Evolutionary conservation across 306 rosid genomes (phyloP).

Genomic region (barrel medic (Medicago truncatula)): MtrunA17r5.0-ANR NC_053047.1:32608001-32608500

Average conservation of each 20-base stretch:
- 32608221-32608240: slow-evolving; percentile 46
- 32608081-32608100: slow-evolving; percentile 74
- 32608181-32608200: slow-evolving; percentile 68
- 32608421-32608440: slow-evolving; percentile 82
- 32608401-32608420: slow-evolving; percentile 71
- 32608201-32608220: slow-evolving; percentile 54
- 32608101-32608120: slow-evolving; percentile 89
- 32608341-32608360: background rate
- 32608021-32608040: slow-evolving; percentile 63
- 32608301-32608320: too few relatives aligned
- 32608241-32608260: too few relatives aligned
- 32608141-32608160: slow-evolving; percentile 54
- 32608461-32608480: slow-evolving; percentile 73
- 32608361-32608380: slow-evolving; percentile 49
- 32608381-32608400: slow-evolving; percentile 44
- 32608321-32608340: background rate
- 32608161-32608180: slow-evolving; percentile 79
- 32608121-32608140: slow-evolving; percentile 52
- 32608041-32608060: slow-evolving; percentile 56
- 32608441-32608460: slow-evolving; percentile 62
- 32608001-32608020: slow-evolving; percentile 63
- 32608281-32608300: too few relatives aligned
- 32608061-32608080: slow-evolving; percentile 63
- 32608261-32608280: too few relatives aligned
- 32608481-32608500: slow-evolving; percentile 73